Conservation (phyloP, 768 basidiomycete species). For the Russula sp. region DNA sequence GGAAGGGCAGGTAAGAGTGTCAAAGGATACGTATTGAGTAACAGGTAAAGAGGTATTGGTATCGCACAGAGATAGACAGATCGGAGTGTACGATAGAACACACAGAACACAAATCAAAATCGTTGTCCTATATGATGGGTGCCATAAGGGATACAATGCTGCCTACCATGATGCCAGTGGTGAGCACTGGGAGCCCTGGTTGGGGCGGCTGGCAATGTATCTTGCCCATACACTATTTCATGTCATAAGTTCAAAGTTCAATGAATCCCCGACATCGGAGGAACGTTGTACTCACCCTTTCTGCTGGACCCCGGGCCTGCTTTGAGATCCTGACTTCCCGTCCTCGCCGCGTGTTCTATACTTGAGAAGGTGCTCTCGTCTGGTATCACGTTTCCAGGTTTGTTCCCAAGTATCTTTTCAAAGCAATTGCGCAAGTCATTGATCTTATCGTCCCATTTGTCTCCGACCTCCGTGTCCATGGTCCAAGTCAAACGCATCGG, state of each 20-base stretch:
- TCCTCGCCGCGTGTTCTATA: not conserved
- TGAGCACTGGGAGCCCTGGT: too few relatives aligned
- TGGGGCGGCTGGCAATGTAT: not conserved
- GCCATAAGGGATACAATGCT: too few relatives aligned
- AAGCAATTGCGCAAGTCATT: constrained; percentile 33
- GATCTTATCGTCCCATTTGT: constrained; percentile 30
- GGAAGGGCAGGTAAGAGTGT: too few relatives aligned
- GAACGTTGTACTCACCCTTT: not conserved
- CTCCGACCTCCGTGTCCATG: constrained; percentile 35
- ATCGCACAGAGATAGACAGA: not conserved
- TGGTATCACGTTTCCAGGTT: constrained; percentile 15
- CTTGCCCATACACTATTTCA: not conserved
- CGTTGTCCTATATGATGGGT: not conserved
- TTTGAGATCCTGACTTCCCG: not conserved
- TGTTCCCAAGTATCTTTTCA: constrained; percentile 42
- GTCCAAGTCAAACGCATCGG: constrained; percentile 50
- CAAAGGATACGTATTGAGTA: too few relatives aligned
- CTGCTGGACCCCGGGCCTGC: not conserved
- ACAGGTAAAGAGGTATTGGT: too few relatives aligned
- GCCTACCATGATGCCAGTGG: too few relatives aligned
- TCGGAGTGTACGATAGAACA: not conserved
- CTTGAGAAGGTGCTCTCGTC: not conserved
- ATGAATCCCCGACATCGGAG: not conserved
- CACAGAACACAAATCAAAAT: not conserved
- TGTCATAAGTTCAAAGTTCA: not conserved